phyloP scores from a whole-genome alignment of 169 alveolate species.

The Eimeria praecox region DNA sequence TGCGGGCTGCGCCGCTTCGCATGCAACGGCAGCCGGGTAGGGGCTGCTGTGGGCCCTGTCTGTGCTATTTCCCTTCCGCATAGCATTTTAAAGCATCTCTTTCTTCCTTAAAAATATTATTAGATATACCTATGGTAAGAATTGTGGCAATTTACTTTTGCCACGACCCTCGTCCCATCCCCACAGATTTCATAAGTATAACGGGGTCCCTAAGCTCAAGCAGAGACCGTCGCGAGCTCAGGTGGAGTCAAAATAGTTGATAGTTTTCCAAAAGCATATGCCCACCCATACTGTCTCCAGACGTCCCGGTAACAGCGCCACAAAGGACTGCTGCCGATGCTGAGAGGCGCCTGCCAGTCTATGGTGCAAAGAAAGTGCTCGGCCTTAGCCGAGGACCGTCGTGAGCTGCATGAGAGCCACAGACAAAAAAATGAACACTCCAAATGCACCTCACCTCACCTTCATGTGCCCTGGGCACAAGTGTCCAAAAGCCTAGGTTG shows the following conservation, averaged over 20 bases:
- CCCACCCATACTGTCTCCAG: no score
- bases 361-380: no score
- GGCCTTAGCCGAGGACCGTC: no score
- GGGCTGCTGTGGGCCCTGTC: conserved; percentile 20
- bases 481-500: no score
- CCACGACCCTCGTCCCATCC: neutral
- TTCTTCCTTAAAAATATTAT: neutral
- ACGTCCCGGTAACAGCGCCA: neutral
- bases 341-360: neutral
- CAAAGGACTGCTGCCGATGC: neutral
- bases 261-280: no score
- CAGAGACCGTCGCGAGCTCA: neutral
- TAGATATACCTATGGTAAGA: neutral
- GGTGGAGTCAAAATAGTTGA: no score
- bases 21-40: conserved; percentile 13
- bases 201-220: neutral
- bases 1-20: conserved; percentile 54
- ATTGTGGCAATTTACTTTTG: neutral
- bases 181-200: neutral
- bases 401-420: no score
- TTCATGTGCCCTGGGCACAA: no score
- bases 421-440: no score
- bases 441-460: no score
- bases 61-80: neutral
- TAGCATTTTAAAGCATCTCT: neutral